Evolutionary conservation across 2,329 filamentous ascomycete genomes (phyloP).

Genomic region (Cercospora sojina): DNA sequence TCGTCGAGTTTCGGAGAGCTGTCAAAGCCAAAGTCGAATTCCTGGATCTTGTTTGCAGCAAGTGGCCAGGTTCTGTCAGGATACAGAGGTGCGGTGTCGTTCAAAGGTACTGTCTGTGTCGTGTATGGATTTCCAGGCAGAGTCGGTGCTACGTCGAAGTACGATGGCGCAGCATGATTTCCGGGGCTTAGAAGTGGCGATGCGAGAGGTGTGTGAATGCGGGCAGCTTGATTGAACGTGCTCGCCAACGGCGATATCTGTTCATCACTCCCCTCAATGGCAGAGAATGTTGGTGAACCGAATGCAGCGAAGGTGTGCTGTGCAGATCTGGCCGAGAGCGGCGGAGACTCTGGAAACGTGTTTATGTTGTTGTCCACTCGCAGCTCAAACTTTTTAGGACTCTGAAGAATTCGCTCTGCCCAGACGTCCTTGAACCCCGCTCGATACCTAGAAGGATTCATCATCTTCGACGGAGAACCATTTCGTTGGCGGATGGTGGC

Average conservation of each 20-base stretch:
- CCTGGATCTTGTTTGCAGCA: slow-evolving; percentile 29
- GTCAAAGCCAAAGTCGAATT: slow-evolving; percentile 38
- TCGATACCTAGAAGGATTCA: slow-evolving; percentile 52
- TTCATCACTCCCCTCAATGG: slow-evolving; percentile 30
- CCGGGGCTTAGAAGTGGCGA: slow-evolving; percentile 32
- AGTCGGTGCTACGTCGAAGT: slow-evolving; percentile 27
- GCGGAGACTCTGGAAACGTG: slow-evolving; percentile 46
- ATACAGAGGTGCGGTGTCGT: slow-evolving; percentile 35
- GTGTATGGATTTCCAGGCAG: slow-evolving; percentile 25
- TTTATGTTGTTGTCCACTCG: slow-evolving; percentile 46
- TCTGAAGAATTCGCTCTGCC: slow-evolving; percentile 51
- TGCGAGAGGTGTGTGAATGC: slow-evolving; percentile 34
- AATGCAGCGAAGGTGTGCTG: slow-evolving; percentile 40
- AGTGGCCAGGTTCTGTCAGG: slow-evolving; percentile 30
- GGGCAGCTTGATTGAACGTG: slow-evolving; percentile 34
- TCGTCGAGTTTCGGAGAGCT: slow-evolving; percentile 25
- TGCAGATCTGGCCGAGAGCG: slow-evolving; percentile 45
- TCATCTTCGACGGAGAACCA: slow-evolving; percentile 51
- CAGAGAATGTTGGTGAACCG: slow-evolving; percentile 29
- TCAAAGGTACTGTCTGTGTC: slow-evolving; percentile 30
- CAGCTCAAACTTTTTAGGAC: slow-evolving; percentile 51
- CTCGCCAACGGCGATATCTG: slow-evolving; percentile 35
- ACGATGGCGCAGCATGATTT: slow-evolving; percentile 23
- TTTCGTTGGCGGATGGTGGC: slow-evolving; percentile 36
- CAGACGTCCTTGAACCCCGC: slow-evolving; percentile 51